These are phyloP conservation scores for Cutaneotrichosporon cutaneum DNA, from an alignment of 1,284 basidiomycete genomes.

Conservation along the genomic window DNA sequence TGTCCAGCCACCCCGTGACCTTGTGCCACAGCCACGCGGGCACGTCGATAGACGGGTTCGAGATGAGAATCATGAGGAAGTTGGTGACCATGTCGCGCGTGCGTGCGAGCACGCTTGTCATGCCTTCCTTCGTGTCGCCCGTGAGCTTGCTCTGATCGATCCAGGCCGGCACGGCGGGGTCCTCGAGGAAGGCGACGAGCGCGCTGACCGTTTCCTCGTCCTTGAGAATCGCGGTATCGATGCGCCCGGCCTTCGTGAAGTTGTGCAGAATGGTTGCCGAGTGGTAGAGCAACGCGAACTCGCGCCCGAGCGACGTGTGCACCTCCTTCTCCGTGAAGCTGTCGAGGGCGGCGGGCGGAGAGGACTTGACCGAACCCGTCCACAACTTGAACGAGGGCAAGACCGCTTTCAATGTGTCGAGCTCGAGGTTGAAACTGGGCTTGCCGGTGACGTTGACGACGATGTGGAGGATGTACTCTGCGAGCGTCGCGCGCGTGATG, in stretches of 20 bases:
- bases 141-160: neutral
- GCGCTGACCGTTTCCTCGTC: neutral
- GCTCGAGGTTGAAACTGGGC: neutral
- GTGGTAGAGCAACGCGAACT: constrained; percentile 2
- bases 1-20: constrained; percentile 8
- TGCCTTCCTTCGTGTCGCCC: neutral
- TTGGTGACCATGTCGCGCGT: constrained; percentile 1
- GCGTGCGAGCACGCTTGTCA: neutral
- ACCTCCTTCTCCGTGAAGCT: neutral
- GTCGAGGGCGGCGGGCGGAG: neutral
- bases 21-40: neutral
- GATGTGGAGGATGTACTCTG: neutral
- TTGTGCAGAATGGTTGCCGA: neutral
- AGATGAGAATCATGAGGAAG: constrained; percentile 7
- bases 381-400: constrained; percentile 3
- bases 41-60: neutral
- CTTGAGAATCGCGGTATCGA: neutral
- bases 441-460: neutral
- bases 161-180: neutral
- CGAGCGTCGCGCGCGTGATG: neutral
- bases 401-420: neutral
- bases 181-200: neutral
- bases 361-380: neutral
- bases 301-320: constrained; percentile 1
- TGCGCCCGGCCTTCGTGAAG: neutral